Base-by-base conservation (phyloP, 2,329 filamentous ascomycete genomes). In the Graphilbum ipis-grandicollis region DNA sequence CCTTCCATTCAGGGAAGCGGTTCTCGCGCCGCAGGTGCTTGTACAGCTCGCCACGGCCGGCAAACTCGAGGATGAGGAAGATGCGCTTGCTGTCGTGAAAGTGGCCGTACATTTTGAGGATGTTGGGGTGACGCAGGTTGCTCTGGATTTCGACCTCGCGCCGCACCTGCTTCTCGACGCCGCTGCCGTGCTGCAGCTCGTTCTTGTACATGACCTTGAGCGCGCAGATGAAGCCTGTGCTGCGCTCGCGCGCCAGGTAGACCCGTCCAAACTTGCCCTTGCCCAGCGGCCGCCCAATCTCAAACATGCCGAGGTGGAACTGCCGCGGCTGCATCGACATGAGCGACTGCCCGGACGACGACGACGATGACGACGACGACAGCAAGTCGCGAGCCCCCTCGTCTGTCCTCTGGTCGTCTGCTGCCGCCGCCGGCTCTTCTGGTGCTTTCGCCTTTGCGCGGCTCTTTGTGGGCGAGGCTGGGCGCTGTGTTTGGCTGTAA, bases 281-380 rank as follows among this genome's bases (percentile, higher is more conserved):
- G 37, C 82, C 82, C 4, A 92, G 63, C 1, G 82, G 81, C 47
- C 83, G 79, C 29, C 82, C 82, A 45, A 92, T 93, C 56, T 93
- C 85, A 54, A 93, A 93, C 82, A 92, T 92, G 57, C 83, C 81
- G 4, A 93, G 71, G 52, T 93, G 83, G 58, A 86, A 86, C 47
- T 84, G 57, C 47, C 72, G 75, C 31, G 67, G 68, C 17, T 60
- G 39, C 4, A 39, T 21, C 19, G 36, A 25, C 23, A 34, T 15
- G 9, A 35, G 18, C 14, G 34, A 19, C 50, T 28, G 73, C 66
- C 50, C 77, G 71, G 34, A 76, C 66, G 40, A 68, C 61, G 38
- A 77, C 55, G 9, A 63, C 52, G 33, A 59, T 53, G 35, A 14
- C n/a, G 61, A 53, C 25, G 53, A 46, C 36, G 60, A 51, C 19